A percentile compares a stretch with the other conserved stretches of the same genome.
Conservation (phyloP, 2,329 filamentous ascomycete species). For the Lachnellula hyalina region DNA sequence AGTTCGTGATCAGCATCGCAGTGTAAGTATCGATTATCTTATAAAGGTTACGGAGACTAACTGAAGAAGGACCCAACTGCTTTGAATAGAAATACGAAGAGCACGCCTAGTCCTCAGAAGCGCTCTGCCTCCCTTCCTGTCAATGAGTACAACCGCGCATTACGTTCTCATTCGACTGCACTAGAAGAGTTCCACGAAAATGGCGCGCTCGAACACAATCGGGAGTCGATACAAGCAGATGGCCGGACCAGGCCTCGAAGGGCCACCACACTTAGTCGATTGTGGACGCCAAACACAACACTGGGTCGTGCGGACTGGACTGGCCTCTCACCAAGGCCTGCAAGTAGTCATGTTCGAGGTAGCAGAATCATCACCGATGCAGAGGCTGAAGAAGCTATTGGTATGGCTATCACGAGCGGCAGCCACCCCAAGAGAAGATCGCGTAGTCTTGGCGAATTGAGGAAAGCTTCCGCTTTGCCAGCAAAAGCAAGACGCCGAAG, state of each 20-base stretch:
- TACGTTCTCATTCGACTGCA: constrained; percentile 57
- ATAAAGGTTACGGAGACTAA: constrained; percentile 5
- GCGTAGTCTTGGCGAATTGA: constrained; percentile 52
- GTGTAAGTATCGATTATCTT: constrained; percentile 39
- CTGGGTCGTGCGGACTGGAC: constrained; percentile 41
- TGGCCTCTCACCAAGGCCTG: constrained; percentile 56
- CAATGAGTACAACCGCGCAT: constrained; percentile 54
- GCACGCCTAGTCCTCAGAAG: constrained; percentile 39
- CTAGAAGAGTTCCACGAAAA: constrained; percentile 48
- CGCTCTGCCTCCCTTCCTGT: constrained; percentile 55
- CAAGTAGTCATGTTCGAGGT: constrained; percentile 51
- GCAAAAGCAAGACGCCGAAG: constrained; percentile 46
- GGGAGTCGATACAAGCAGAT: constrained; percentile 45
- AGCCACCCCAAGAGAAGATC: constrained; percentile 48
- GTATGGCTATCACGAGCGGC: constrained; percentile 57
- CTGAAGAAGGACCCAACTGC: constrained; percentile 36
- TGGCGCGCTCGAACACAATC: constrained; percentile 37
- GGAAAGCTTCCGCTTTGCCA: constrained; percentile 35
- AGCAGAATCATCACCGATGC: constrained; percentile 32
- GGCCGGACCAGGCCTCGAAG: constrained; percentile 35
- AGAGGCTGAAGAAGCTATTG: constrained; percentile 38
- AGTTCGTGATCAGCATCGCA: constrained; percentile 38
- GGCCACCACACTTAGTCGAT: constrained; percentile 38
- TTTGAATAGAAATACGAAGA: constrained; percentile 30
- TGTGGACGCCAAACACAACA: constrained; percentile 35